phyloP scores from a whole-genome alignment of 2,329 filamentous ascomycete genomes.

The Arthrobotrys iridis region DNA sequence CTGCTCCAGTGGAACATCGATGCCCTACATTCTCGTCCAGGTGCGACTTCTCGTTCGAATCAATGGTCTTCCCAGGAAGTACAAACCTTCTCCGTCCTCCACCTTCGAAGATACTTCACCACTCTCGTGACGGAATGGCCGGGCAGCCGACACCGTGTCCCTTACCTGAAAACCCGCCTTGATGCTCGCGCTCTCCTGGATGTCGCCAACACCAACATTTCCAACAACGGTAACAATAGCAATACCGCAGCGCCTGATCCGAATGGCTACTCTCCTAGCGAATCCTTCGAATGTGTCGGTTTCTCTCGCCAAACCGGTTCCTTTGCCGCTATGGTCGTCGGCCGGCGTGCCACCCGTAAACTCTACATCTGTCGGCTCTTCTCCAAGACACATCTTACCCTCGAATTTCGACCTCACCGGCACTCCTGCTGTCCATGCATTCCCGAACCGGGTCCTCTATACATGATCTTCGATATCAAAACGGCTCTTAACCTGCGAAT shows the following conservation, averaged over 20 bases:
- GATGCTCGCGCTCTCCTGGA: slow-evolving; percentile 53
- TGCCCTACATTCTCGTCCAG: slow-evolving; percentile 34
- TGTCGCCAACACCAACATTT: slow-evolving; percentile 12
- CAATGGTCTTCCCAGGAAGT: slow-evolving; percentile 34
- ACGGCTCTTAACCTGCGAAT: slow-evolving; percentile 42
- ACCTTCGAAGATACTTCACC: slow-evolving; percentile 54
- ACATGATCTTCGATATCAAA: slow-evolving; percentile 53
- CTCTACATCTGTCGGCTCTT: slow-evolving; percentile 54
- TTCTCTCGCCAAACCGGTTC: slow-evolving; percentile 52
- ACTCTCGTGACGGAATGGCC: slow-evolving; percentile 55
- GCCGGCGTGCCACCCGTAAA: slow-evolving; percentile 35
- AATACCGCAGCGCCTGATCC: slow-evolving; percentile 8
- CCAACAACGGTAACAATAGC: background rate
- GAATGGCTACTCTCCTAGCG: background rate
- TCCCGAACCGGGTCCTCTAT: slow-evolving; percentile 46
- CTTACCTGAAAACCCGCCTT: slow-evolving; percentile 52
- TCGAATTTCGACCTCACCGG: slow-evolving; percentile 49
- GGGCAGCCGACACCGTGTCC: slow-evolving; percentile 55
- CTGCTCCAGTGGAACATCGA: slow-evolving; percentile 53
- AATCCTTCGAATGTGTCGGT: slow-evolving; percentile 50
- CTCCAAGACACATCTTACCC: slow-evolving; percentile 45
- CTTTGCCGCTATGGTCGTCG: slow-evolving; percentile 48
- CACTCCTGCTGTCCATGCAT: slow-evolving; percentile 52
- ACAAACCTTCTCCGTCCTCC: slow-evolving; percentile 48
- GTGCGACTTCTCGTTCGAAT: slow-evolving; percentile 33